Evolutionary conservation across 148 eudicot genomes (phyloP).

Genomic region (Amaranthus hypochondriacus): DNA sequence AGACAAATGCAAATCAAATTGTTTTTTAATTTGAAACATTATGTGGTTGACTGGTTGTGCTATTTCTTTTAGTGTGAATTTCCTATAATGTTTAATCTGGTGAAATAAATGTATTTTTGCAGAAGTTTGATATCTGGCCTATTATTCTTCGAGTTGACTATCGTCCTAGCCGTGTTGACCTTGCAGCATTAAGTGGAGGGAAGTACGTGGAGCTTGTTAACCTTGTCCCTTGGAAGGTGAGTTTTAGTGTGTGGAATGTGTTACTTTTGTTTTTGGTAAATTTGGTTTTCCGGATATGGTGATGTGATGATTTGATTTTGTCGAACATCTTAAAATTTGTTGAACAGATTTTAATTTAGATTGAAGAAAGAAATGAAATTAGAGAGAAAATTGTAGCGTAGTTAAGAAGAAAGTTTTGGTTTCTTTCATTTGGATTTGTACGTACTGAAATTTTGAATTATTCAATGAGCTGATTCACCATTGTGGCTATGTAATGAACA

Average conservation of each 20-base stretch:
- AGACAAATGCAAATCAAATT: neutral
- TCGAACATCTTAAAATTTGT: neutral
- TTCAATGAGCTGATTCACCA: neutral
- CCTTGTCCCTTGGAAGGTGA: slow-evolving; percentile 95
- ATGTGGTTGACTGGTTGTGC: neutral
- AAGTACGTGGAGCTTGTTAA: slow-evolving; percentile 95
- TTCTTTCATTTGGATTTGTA: neutral
- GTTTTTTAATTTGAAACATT: neutral
- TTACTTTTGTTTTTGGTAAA: neutral
- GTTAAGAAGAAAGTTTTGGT: neutral
- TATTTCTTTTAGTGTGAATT: neutral
- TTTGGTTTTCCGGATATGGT: slow-evolving; percentile 4
- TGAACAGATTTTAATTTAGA: neutral
- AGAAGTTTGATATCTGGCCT: slow-evolving; percentile 83
- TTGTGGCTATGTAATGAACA: neutral
- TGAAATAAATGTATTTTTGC: slow-evolving; percentile 30
- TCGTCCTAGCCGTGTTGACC: slow-evolving; percentile 73
- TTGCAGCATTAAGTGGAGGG: slow-evolving; percentile 82
- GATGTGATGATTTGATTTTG: neutral
- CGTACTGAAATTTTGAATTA: neutral
- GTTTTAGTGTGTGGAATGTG: neutral
- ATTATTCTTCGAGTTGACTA: slow-evolving; percentile 78
- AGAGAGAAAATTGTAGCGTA: neutral
- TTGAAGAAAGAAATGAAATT: neutral
- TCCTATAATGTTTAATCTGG: neutral